Evolutionary conservation across 805 yeast species (phyloP), one percentile per base, ranked within the genome.

Genomic region (Ogataea populi-albae): DNA sequence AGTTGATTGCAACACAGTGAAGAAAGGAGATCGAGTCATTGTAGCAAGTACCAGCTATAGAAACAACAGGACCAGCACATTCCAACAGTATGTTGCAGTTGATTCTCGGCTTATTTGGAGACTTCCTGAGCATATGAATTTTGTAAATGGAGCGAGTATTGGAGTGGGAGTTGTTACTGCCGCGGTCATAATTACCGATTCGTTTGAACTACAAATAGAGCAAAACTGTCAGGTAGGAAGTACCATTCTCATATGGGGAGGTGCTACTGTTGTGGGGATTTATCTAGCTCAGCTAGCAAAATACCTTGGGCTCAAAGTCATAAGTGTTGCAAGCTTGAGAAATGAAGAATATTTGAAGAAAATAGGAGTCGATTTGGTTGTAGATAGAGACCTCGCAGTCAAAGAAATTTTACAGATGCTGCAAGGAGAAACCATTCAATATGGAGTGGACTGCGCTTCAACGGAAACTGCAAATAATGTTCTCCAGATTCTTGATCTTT

Each of bases 101-200:
- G 74, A 70, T 36, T 61, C 69, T 7, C 55, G 73, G 35, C 50
- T 71, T 17, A 66, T 65, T 4, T 70, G 74, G 74, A 66, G 59
- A 39, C 44, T 67, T 23, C 75, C 76, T 6, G 33, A 45, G 4
- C 45, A 46, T 11, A 37, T 65, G 7, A 38, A 59, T 2, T 57
- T 59, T 26, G 65, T 66, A 34, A 62, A 66, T 37, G 70, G 69
- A 8, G 69, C 73, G 4, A 66, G 69, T 6, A 50, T 70, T 34
- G 76, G 75, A 16, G 75, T 71, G 18, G 73, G 73, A 1, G 42
- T 71, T 18, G 71, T 70, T 4, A 69, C 75, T 4, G 33, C 41
- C 6, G 71, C 75, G 7, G 62, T 57, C 3, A 42, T 53, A 6
- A 38, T 57, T 15, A 28, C 31, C 9, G 37, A 39, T 31, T 39